A percentile compares a stretch with the other conserved stretches of the same genome.
These are phyloP conservation scores for Heterobasidion annosum DNA, from an alignment of 1,284 basidiomycete genomes.

Conservation along the genomic window DNA sequence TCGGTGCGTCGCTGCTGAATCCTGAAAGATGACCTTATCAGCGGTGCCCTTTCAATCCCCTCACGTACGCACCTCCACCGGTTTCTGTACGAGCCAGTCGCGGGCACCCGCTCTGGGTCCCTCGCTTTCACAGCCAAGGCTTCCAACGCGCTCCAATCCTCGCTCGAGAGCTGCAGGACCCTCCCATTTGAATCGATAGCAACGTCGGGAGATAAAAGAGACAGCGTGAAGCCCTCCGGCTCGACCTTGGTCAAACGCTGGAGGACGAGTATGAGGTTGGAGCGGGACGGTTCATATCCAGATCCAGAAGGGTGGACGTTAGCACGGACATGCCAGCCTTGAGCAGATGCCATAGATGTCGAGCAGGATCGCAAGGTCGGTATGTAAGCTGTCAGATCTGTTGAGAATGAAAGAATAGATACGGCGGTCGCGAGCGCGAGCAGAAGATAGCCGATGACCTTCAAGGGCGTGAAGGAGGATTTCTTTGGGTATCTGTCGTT, in stretches of 20 bases:
- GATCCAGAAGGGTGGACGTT: not conserved
- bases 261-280: not conserved
- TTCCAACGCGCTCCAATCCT: not conserved
- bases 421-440: not conserved
- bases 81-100: not conserved
- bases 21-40: not conserved
- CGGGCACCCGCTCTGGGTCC: not conserved
- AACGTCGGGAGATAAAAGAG: not conserved
- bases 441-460: not conserved
- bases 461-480: not conserved
- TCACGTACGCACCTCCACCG: not conserved
- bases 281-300: not conserved
- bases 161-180: not conserved
- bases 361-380: not conserved
- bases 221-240: not conserved
- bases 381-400: not conserved
- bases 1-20: not conserved
- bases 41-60: not conserved
- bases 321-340: not conserved
- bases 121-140: not conserved
- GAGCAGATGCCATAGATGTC: not conserved
- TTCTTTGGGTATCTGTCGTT: not conserved
- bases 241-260: not conserved
- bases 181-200: not conserved
- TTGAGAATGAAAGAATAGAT: not conserved